A percentile compares a stretch with the other conserved stretches of the same genome.
Conservation (phyloP, 192 early-diverging fungal genomes). For the Coemansia sp. region DNA sequence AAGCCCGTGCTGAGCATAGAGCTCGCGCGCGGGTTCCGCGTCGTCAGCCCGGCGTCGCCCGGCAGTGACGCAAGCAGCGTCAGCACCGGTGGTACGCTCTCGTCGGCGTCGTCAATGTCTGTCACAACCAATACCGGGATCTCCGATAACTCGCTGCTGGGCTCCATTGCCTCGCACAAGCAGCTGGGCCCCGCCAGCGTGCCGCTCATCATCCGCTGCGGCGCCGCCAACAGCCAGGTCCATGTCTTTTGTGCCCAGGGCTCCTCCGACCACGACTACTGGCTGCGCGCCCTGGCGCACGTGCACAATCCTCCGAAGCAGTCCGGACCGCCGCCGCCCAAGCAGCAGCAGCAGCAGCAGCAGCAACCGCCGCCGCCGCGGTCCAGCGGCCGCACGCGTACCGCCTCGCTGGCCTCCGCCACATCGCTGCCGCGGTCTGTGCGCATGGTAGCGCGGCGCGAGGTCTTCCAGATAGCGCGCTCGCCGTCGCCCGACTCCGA, state of each 20-base stretch:
- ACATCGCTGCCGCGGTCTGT: background rate
- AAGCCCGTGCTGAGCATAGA: constrained; percentile 15
- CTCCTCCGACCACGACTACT: constrained; percentile 39
- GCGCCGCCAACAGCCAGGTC: constrained; percentile 7
- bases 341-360: background rate
- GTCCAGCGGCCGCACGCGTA: background rate
- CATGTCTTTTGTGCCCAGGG: constrained; percentile 41
- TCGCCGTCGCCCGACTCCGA: background rate
- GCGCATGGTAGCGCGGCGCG: constrained; percentile 5
- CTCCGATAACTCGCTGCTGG: constrained; percentile 5
- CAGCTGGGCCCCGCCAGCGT: constrained; percentile 29
- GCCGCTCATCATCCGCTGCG: constrained; percentile 36
- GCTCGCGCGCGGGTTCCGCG: constrained; percentile 26
- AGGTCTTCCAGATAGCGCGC: constrained; percentile 1
- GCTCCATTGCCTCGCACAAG: constrained; percentile 7
- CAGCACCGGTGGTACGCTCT: background rate
- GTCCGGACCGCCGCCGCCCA: background rate
- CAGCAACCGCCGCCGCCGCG: background rate
- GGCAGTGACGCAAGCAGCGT: background rate
- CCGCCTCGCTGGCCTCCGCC: background rate
- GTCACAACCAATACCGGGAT: background rate
- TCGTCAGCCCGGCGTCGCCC: constrained; percentile 12
- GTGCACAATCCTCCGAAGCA: background rate
- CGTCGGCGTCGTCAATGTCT: background rate
- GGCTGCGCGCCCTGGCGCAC: constrained; percentile 13